Percentiles rank a stretch among this genome's conserved stretches.
phyloP scores from a whole-genome alignment of 1,139 yeast species.

The Candida smagusa region DNA sequence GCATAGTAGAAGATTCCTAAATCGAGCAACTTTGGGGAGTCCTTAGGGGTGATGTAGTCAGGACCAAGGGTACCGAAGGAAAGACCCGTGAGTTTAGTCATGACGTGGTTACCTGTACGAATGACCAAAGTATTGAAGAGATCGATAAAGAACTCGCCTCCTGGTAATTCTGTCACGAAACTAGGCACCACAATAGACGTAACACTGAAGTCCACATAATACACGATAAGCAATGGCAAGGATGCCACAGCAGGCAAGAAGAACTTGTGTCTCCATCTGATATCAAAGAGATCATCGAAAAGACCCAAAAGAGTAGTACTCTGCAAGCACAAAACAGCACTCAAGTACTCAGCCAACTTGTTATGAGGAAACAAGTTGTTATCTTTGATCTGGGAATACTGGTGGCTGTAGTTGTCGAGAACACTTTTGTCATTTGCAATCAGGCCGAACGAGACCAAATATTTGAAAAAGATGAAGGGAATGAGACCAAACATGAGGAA shows the following conservation, averaged over 20 bases:
- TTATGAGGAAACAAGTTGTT: constrained; percentile 71
- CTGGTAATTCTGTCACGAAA: constrained; percentile 44
- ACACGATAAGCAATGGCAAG: constrained; percentile 84
- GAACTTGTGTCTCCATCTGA: constrained; percentile 96
- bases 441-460: constrained; percentile 53
- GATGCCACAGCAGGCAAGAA: constrained; percentile 93
- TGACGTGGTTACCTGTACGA: constrained; percentile 30
- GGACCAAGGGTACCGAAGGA: constrained; percentile 35
- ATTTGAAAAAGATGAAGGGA: constrained; percentile 85
- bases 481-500: constrained; percentile 80
- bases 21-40: constrained; percentile 54
- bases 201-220: constrained; percentile 91
- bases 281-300: constrained; percentile 91
- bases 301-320: constrained; percentile 83
- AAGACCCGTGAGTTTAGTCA: constrained; percentile 35
- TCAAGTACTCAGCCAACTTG: constrained; percentile 78
- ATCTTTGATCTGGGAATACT: constrained; percentile 30
- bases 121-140: constrained; percentile 21
- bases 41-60: constrained; percentile 29
- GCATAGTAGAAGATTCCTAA: constrained; percentile 75
- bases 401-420: constrained; percentile 32
- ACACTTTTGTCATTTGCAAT: constrained; percentile 34
- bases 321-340: constrained; percentile 80
- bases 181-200: constrained; percentile 87
- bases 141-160: constrained; percentile 22